Conservation (phyloP, 148 eudicot species). For the Rhododendron williamsianum region DNA sequence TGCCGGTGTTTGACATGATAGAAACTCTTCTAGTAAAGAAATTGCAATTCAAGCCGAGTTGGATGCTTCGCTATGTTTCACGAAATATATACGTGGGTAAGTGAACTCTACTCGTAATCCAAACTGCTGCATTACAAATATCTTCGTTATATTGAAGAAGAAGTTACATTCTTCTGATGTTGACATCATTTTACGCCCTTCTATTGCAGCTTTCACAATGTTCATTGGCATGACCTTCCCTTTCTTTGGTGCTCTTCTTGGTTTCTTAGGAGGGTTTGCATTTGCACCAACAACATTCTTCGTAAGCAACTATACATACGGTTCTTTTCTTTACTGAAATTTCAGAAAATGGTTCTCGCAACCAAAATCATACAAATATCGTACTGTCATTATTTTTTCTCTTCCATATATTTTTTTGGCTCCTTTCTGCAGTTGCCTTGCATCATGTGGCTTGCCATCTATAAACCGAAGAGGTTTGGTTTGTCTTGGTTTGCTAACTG, state of each 20-base stretch:
- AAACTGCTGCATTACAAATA: neutral
- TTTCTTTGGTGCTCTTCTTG: constrained; percentile 31
- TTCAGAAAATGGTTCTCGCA: neutral
- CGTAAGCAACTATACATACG: constrained; percentile 12
- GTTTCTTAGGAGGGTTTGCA: constrained; percentile 33
- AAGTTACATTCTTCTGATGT: neutral
- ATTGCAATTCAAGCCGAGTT: constrained; percentile 26
- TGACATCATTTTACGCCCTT: neutral
- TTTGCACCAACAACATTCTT: constrained; percentile 33
- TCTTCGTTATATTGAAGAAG: neutral
- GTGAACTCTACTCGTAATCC: constrained; percentile 4
- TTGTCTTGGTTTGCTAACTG: constrained; percentile 46
- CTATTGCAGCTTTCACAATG: constrained; percentile 28
- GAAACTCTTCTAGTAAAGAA: constrained; percentile 33
- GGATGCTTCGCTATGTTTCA: constrained; percentile 24
- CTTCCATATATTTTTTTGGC: neutral
- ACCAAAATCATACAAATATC: neutral
- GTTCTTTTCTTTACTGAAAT: neutral
- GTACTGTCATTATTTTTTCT: neutral
- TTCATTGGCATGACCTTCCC: constrained; percentile 28
- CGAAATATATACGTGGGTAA: constrained; percentile 39
- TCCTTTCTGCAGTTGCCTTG: constrained; percentile 31
- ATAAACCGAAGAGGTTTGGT: constrained; percentile 34
- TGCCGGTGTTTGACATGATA: constrained; percentile 47
- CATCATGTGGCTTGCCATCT: constrained; percentile 38